phyloP scores from a whole-genome alignment of 306 rosid genomes.

The Gynostemma pentaphyllum region DNA sequence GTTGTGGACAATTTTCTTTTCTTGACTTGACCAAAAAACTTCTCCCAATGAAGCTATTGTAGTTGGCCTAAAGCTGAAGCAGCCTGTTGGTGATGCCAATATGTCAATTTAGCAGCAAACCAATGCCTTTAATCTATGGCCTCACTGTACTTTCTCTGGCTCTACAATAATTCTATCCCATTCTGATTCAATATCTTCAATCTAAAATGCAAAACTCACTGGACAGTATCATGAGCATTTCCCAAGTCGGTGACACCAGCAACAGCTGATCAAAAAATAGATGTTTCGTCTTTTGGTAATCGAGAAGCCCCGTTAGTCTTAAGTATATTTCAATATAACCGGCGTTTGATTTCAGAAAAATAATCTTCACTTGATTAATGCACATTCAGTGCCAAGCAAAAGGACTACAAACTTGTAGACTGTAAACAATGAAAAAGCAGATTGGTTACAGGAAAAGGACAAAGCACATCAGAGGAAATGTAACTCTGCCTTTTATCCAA shows the following conservation, averaged over 20 bases:
- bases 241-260: background rate
- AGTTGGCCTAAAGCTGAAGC: too few species aligned
- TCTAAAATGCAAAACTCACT: background rate
- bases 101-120: too few species aligned
- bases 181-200: background rate
- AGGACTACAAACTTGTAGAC: too few species aligned
- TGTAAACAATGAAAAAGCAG: background rate
- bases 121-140: too few species aligned
- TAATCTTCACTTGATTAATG: too few species aligned
- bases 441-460: background rate
- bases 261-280: background rate
- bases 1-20: background rate
- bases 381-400: background rate
- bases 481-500: constrained; percentile 27
- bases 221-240: background rate
- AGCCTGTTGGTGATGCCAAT: too few species aligned
- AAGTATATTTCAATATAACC: too few species aligned
- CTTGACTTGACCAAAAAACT: background rate
- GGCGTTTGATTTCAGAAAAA: too few species aligned
- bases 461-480: background rate
- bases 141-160: too few species aligned
- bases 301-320: too few species aligned
- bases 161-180: background rate
- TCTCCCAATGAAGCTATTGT: too few species aligned
- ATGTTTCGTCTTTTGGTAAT: too few species aligned